Evolutionary conservation across 345 rosid species (phyloP).

Genomic region (Citrus sinensis): DNA sequence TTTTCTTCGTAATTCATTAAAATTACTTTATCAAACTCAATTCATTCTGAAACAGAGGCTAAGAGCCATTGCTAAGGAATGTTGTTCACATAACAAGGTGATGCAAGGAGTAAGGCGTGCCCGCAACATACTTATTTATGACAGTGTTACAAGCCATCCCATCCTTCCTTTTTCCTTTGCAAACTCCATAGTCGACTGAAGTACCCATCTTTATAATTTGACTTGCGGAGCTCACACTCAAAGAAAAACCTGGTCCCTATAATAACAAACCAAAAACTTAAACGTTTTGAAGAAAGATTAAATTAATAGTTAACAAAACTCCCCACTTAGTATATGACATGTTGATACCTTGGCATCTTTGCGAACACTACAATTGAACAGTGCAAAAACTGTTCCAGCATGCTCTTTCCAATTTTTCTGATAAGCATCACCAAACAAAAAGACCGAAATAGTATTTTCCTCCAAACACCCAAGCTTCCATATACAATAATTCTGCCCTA

Average conservation of each 20-base stretch:
- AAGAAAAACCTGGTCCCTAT: slow-evolving; percentile 69
- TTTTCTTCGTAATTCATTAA: neutral
- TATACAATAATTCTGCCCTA: slow-evolving; percentile 63
- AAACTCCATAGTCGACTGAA: slow-evolving; percentile 84
- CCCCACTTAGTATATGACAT: neutral
- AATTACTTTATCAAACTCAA: neutral
- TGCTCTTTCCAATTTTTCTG: slow-evolving; percentile 48
- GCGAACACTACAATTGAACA: slow-evolving; percentile 69
- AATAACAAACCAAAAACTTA: slow-evolving; percentile 13
- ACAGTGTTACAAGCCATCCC: slow-evolving; percentile 66
- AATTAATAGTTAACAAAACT: neutral
- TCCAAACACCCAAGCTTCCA: slow-evolving; percentile 75
- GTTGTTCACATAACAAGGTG: neutral
- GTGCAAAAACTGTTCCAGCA: slow-evolving; percentile 73
- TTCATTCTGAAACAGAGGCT: neutral
- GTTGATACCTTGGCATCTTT: slow-evolving; percentile 52
- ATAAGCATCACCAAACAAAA: slow-evolving; percentile 89
- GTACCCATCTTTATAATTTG: slow-evolving; percentile 78
- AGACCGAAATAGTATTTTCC: slow-evolving; percentile 60
- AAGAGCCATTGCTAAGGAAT: neutral
- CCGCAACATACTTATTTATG: slow-evolving; percentile 63
- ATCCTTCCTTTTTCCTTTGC: slow-evolving; percentile 74
- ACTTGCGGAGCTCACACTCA: slow-evolving; percentile 58
- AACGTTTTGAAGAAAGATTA: neutral
- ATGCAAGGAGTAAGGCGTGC: neutral